Evolutionary conservation across 257 asterid species (phyloP).

Genomic region (Paraleonurus japonicus): DNA sequence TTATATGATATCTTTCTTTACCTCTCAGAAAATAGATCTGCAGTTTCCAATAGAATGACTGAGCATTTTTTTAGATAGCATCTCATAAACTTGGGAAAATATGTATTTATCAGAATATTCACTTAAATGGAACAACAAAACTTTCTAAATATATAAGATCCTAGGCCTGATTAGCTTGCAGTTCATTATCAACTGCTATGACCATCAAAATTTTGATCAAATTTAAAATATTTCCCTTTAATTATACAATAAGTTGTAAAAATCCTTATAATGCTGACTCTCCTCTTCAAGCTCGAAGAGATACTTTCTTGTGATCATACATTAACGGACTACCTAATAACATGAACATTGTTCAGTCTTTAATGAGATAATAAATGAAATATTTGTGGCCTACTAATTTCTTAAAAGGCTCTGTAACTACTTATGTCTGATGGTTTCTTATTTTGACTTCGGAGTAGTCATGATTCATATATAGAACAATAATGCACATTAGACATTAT

Average conservation of each 20-base stretch:
- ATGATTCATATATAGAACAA: too few relatives aligned
- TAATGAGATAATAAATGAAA: background rate
- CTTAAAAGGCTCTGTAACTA: background rate
- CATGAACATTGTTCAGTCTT: background rate
- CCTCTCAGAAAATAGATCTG: too few relatives aligned
- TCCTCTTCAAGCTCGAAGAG: background rate
- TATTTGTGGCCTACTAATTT: background rate
- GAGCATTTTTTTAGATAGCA: too few relatives aligned
- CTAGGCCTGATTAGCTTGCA: background rate
- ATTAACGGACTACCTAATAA: background rate
- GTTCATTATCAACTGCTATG: background rate
- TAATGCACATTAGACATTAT: too few relatives aligned
- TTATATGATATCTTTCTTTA: too few relatives aligned
- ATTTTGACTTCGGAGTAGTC: background rate
- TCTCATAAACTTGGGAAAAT: background rate
- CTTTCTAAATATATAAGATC: background rate
- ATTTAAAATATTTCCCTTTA: background rate
- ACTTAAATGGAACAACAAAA: background rate
- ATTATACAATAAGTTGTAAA: background rate
- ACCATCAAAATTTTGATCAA: background rate
- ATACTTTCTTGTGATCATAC: background rate
- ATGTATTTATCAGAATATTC: background rate
- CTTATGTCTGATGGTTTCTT: background rate
- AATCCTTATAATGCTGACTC: background rate
- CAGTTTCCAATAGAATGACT: too few relatives aligned